Percentiles rank a stretch among this genome's conserved stretches.
Conservation (phyloP, 495 filamentous ascomycete species). For the Aspergillus wentii region DNA sequence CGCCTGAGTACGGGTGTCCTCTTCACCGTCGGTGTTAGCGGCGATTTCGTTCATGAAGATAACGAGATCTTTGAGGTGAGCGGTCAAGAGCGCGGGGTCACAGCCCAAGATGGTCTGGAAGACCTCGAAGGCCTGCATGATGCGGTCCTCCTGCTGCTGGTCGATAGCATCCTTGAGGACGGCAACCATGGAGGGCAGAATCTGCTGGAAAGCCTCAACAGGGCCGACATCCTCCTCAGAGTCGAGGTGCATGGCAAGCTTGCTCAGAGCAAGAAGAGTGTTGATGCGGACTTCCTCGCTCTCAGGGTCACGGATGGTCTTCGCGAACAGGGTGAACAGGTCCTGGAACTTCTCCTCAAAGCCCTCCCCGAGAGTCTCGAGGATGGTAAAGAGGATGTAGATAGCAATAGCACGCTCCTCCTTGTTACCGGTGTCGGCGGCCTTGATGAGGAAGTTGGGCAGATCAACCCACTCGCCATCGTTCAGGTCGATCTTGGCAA, state of each 20-base stretch:
- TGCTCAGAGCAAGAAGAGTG: conserved; percentile 87
- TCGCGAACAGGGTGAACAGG: conserved; percentile 77
- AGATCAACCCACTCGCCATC: conserved; percentile 85
- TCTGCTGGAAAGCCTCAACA: conserved; percentile 65
- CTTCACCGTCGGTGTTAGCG: conserved; percentile 65
- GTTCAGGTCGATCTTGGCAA: conserved; percentile 81
- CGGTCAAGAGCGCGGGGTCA: conserved; percentile 75
- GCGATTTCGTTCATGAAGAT: conserved; percentile 92
- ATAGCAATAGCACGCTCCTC: conserved; percentile 83
- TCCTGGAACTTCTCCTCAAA: conserved; percentile 72
- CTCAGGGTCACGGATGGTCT: conserved; percentile 85
- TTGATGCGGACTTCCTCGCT: conserved; percentile 90
- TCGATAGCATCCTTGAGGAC: conserved; percentile 81
- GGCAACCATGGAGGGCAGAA: conserved; percentile 82
- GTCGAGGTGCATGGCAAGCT: conserved; percentile 81
- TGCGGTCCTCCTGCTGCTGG: conserved; percentile 74
- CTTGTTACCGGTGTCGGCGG: conserved; percentile 64
- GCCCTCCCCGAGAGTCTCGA: conserved; percentile 76
- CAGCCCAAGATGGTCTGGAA: conserved; percentile 94
- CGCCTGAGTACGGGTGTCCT: conserved; percentile 83
- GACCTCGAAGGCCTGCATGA: conserved; percentile 89
- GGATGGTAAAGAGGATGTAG: conserved; percentile 86
- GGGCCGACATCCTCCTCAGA: conserved; percentile 73
- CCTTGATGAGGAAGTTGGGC: conserved; percentile 66
- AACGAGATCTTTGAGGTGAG: conserved; percentile 84